Evolutionary conservation across 306 rosid genomes (phyloP), one percentile per base, ranked within the genome.

Genomic region (Vigna reflexopilosa): DNA sequence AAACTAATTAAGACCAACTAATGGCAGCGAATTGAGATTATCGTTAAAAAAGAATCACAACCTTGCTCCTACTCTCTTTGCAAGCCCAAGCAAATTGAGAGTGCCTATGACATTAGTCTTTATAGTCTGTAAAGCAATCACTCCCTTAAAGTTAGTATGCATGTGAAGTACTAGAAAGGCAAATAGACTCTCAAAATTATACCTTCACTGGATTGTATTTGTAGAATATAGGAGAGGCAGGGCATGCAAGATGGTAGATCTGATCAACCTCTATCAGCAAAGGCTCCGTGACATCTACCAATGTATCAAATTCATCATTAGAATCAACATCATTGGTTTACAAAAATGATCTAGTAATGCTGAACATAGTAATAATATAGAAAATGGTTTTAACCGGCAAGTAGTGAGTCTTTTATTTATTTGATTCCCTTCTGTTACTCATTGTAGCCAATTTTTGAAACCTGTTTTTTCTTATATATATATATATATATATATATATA

Each of bases 31-130:
- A 61, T 67, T 71, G 78, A 78, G 3, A 20, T 10, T 65, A 66
- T 56, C 17, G 19, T 24, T 52, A 1, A 13, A 55, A 24, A 28
- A 2, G 56, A 30, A 26, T 20, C 30, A 76, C 19, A 73, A 92
- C 98, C 98, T 94, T 22, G 98, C 98, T 78, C 98, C 98, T 59
- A 94, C 97, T 56, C 98, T 91, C 85, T 94, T 94, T 38, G 98
- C 98, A 64, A 94, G 98, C 84, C 98, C 97, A 72, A 94, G 93
- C 98, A 94, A 90, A 85, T 94, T 94, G 83, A 94, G 81, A 4
- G 98, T 94, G 77, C 98, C 98, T 45, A 94, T 92, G 84, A 94
- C 97, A 82, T 94, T 94, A 62, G 97, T 94, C 91, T 94, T 94
- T 76, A 90, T 94, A 12, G 98, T 94, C 97, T 94, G 98, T 54